Conservation (phyloP, 768 basidiomycete genomes). For the Dioszegia crocea region DNA sequence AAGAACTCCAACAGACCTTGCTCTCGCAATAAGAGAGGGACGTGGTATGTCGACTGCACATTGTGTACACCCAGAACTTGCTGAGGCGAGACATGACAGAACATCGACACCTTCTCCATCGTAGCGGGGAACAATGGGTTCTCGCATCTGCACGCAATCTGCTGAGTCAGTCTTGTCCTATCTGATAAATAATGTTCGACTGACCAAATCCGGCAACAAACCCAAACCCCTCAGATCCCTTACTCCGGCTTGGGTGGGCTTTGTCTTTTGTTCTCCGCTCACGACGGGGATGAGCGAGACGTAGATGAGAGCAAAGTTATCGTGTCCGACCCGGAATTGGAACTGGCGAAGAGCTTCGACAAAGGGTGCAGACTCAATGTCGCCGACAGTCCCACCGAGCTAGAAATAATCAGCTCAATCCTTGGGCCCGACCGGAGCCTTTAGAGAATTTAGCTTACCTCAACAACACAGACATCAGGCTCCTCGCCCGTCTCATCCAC, state of each 20-base stretch:
- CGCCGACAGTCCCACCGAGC: conserved; percentile 97
- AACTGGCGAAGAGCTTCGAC: conserved; percentile 99
- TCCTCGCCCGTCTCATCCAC: conserved; percentile 88
- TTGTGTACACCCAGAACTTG: conserved; percentile 91
- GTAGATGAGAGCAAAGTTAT: conserved; percentile 94
- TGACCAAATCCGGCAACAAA: conserved; percentile 81
- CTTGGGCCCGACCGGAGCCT: background rate
- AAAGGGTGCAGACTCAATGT: conserved; percentile 97
- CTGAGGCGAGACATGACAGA: conserved; percentile 86
- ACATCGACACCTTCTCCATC: conserved; percentile 97
- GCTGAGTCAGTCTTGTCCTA: background rate
- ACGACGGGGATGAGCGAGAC: conserved; percentile 98
- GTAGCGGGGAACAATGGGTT: conserved; percentile 77
- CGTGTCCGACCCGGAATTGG: conserved; percentile 93
- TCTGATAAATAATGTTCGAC: conserved; percentile 36
- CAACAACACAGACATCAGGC: conserved; percentile 95
- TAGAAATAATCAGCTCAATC: conserved; percentile 42
- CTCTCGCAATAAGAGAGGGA: conserved; percentile 81
- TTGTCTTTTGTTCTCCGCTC: conserved; percentile 98
- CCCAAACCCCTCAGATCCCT: conserved; percentile 89
- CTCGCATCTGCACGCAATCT: conserved; percentile 92
- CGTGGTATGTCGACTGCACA: conserved; percentile 94
- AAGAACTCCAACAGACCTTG: conserved; percentile 90
- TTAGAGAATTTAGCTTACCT: conserved; percentile 56
- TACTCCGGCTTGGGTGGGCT: conserved; percentile 95